phyloP scores from a whole-genome alignment of 129 eudicot genomes.

The Oenanthe sinensis region DNA sequence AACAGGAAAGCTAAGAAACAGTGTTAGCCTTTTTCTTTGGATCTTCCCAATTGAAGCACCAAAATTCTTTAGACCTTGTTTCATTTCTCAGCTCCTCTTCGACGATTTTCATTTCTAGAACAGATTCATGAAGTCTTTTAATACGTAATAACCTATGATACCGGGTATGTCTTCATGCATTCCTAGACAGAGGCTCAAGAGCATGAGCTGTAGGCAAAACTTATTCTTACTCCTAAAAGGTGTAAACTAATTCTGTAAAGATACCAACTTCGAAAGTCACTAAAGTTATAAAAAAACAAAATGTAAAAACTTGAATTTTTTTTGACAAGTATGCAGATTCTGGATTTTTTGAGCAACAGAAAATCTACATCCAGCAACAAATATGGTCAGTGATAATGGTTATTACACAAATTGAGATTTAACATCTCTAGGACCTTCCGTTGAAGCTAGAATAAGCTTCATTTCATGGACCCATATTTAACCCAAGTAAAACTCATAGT shows the following conservation, averaged over 20 bases:
- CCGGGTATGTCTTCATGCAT: too few relatives aligned
- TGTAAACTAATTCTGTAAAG: neutral
- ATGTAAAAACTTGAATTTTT: neutral
- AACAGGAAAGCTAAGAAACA: neutral
- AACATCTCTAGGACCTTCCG: neutral
- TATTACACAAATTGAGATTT: too few relatives aligned
- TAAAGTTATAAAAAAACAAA: neutral
- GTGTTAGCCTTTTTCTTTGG: slow-evolving; percentile 11
- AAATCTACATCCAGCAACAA: neutral
- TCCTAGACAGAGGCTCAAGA: neutral
- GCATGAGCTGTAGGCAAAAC: neutral
- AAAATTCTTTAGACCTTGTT: slow-evolving; percentile 15
- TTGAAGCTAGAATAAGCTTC: neutral
- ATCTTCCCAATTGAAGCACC: slow-evolving; percentile 12
- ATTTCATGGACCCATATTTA: slow-evolving; percentile 5
- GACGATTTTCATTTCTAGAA: neutral
- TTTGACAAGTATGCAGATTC: neutral
- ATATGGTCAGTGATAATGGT: neutral
- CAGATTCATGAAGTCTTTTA: neutral
- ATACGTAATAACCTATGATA: neutral
- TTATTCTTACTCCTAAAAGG: neutral
- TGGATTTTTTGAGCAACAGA: neutral
- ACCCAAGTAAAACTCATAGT: slow-evolving; percentile 1
- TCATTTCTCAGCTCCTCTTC: neutral
- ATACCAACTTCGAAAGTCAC: neutral